Conservation (phyloP, 2,329 filamentous ascomycete genomes). For the Aureobasidium sp. region DNA sequence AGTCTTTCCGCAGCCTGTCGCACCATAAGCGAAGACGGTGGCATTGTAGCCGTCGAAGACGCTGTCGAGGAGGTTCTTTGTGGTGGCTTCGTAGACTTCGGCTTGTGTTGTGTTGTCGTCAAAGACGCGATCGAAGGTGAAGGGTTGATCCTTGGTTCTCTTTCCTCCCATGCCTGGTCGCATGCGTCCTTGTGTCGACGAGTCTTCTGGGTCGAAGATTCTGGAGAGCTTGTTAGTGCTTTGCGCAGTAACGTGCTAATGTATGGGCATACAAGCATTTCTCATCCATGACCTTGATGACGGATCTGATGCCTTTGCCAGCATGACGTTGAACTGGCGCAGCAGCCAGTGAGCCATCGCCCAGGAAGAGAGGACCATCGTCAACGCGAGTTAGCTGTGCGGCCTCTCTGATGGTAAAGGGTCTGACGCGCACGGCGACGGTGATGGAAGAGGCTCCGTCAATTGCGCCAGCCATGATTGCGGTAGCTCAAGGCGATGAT, state of each 20-base stretch:
- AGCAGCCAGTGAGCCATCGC: constrained; percentile 89
- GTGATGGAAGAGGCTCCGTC: constrained; percentile 45
- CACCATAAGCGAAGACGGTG: constrained; percentile 96
- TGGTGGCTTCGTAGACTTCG: constrained; percentile 93
- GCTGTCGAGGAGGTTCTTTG: constrained; percentile 81
- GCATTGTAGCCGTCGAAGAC: constrained; percentile 98
- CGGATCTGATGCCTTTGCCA: constrained; percentile 77
- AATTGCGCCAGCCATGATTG: constrained; percentile 19
- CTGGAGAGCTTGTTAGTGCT: constrained; percentile 42
- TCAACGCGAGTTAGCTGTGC: constrained; percentile 77
- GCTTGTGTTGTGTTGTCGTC: constrained; percentile 89
- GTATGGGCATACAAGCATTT: constrained; percentile 72
- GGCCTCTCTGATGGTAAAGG: constrained; percentile 81
- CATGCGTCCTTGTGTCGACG: constrained; percentile 84
- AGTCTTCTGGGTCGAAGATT: constrained; percentile 94
- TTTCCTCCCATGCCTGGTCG: constrained; percentile 78
- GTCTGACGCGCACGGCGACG: constrained; percentile 54
- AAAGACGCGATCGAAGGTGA: constrained; percentile 93
- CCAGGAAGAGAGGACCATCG: constrained; percentile 86
- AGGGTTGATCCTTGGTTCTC: constrained; percentile 94
- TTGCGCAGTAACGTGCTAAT: neutral
- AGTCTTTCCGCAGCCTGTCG: constrained; percentile 96
- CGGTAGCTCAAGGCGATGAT: neutral
- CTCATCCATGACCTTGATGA: constrained; percentile 95
- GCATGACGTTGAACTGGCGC: constrained; percentile 71